These are phyloP conservation scores for Puccinia triticina DNA, from an alignment of 1,284 basidiomycete genomes.

Conservation along the genomic window DNA sequence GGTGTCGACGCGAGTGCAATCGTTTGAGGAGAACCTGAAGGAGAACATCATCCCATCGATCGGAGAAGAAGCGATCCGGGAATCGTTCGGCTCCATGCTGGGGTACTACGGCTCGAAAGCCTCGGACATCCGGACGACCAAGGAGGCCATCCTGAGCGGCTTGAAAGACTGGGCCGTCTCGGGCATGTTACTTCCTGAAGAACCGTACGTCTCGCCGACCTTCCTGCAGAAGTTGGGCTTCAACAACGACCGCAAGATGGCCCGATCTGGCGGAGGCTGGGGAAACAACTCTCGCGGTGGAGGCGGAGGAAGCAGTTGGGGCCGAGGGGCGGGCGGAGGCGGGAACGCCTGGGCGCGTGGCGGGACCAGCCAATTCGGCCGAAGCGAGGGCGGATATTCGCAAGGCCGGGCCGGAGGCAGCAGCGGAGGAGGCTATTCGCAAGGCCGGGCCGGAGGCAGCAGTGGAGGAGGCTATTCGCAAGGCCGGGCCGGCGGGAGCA, in stretches of 20 bases:
- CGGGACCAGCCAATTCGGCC: not conserved
- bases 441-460: not conserved
- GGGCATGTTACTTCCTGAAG: slow-evolving; percentile 64
- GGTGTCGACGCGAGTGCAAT: slow-evolving; percentile 55
- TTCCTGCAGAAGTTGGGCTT: slow-evolving; percentile 64
- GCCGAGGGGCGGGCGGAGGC: slow-evolving; percentile 6
- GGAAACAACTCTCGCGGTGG: not conserved
- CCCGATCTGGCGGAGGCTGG: not conserved
- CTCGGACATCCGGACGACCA: slow-evolving; percentile 65
- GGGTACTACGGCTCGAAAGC: slow-evolving; percentile 74
- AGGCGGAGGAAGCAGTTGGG: not conserved
- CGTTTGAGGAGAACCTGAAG: slow-evolving; percentile 62
- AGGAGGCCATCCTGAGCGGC: slow-evolving; percentile 67
- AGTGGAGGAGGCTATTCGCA: slow-evolving; percentile 5
- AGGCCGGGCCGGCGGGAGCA: not conserved
- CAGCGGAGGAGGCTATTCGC: slow-evolving; percentile 12
- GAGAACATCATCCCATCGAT: slow-evolving; percentile 62
- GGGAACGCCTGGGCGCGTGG: slow-evolving; percentile 19
- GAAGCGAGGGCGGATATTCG: slow-evolving; percentile 11
- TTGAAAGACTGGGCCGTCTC: slow-evolving; percentile 70
- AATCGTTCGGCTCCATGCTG: slow-evolving; percentile 72
- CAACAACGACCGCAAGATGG: slow-evolving; percentile 17
- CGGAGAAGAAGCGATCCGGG: slow-evolving; percentile 67
- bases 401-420: not conserved
- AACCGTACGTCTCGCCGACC: slow-evolving; percentile 65